Base-by-base conservation (phyloP, 1,284 basidiomycete genomes). In the Psilocybe mexicana region DNA sequence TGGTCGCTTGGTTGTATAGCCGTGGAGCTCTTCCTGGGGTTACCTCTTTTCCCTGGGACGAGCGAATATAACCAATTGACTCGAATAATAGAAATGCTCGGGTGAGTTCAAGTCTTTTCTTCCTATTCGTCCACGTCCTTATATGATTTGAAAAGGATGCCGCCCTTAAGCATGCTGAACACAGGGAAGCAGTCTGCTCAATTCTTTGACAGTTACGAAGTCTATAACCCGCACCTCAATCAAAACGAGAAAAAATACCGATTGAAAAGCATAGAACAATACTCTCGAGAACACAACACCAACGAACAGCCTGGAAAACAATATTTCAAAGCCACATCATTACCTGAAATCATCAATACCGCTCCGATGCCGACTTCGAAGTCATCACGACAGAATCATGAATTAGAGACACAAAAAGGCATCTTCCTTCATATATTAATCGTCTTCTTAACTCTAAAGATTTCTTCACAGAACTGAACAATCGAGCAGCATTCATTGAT, bases 41-140 rank as follows among this genome's bases (percentile, higher is more conserved):
- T 99, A 52, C 96, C 96, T 14, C 79, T 99, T 35, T 99, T 99
- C 78, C 96, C 96, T 1, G 97, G 96, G 25, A 98, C 97, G 24
- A 96, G 94, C 79, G 97, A 99, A 76, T 99, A 98, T 76, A 99
- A 99, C 75, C 96, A 99, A 72, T 84, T 98, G 54, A 95, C 93
- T 40, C 83, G 96, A 53, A 98, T 99, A 62, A 90, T 97, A 43
- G 96, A 98, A 70, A 98, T 99, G 96, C 86, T 99, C 35, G 96
- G 96, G 93, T 95, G 72, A 52, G 89, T 79, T 40, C 59, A 58
- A 6, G 10, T 46, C 44, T 58, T 55, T 47, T 33, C 50, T 65
- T 7, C 54, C 42, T 40, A 28, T 55, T 63, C 61, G 38, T 58
- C 48, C 50, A 4, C 5, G 30, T 53, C 35, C 60, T 54, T 60